A percentile compares a stretch with the other conserved stretches of the same genome.
Conservation (phyloP, 768 basidiomycete genomes). For the Filobasidium wieringae region DNA sequence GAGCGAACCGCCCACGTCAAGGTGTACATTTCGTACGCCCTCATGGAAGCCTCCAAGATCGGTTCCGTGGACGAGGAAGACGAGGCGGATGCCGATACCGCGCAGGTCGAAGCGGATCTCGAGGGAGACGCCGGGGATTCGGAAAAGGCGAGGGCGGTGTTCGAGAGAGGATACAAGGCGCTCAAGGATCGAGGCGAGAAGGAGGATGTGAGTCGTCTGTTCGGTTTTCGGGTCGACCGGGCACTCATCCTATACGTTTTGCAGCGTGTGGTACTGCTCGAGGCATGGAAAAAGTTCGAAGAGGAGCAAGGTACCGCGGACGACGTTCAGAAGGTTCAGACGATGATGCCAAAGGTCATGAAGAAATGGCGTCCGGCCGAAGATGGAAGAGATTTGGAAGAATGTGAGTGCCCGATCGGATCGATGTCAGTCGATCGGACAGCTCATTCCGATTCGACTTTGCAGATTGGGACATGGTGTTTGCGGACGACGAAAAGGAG, state of each 20-base stretch:
- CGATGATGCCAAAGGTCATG: conserved; percentile 84
- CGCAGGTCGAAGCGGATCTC: conserved; percentile 40
- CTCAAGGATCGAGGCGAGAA: conserved; percentile 70
- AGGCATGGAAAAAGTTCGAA: conserved; percentile 94
- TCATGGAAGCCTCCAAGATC: conserved; percentile 67
- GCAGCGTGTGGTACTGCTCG: conserved; percentile 79
- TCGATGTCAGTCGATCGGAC: background rate
- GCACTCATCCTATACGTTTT: background rate
- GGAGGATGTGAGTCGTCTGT: conserved; percentile 56
- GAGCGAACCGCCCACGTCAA: conserved; percentile 83
- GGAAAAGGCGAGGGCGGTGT: conserved; percentile 59
- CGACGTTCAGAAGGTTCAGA: conserved; percentile 69
- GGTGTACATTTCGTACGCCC: conserved; percentile 81
- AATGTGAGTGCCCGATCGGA: conserved; percentile 45
- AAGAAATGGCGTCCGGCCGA: conserved; percentile 74
- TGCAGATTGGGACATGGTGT: conserved; percentile 85
- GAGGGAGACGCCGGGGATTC: conserved; percentile 59
- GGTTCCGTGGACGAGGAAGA: conserved; percentile 37
- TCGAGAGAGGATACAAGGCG: conserved; percentile 77
- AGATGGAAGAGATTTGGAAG: conserved; percentile 76
- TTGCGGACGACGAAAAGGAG: conserved; percentile 90
- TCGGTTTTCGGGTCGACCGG: background rate
- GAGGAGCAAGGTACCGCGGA: conserved; percentile 60
- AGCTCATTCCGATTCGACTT: background rate
- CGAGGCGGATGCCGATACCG: conserved; percentile 16